Evolutionary conservation across 2,329 filamentous ascomycete species (phyloP), one percentile per base, ranked within the genome.

Genomic region (Fusarium sp.): DNA sequence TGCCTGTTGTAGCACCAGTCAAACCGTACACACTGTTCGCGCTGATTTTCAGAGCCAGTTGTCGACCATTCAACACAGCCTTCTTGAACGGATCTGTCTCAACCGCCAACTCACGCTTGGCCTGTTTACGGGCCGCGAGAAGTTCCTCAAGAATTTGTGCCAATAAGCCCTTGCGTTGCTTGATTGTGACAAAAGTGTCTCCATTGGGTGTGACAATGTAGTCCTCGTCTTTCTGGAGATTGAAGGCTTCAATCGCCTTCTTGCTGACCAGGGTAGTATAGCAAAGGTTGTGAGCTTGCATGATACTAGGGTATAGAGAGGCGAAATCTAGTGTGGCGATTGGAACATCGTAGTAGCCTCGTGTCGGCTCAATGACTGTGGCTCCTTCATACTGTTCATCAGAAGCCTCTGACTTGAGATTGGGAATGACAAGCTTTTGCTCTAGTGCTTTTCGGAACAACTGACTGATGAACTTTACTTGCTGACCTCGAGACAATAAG

Each of bases 311-410:
- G 78, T 99, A 99, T 73, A 99, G 91, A 38, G 96, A 98, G 11
- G 96, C 96, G 77, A 99, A 99, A 94, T 99, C 96, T 48, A 99
- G 91, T 0, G 96, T 99, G 3, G 96, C 96, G 73, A 99, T 93
- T 4, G 96, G 96, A 32, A 97, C 94, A 78, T 96, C 92, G 82
- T 99, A 98, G 83, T 97, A 99, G 38, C 94, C 95, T 83, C 95
- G 91, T 24, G 91, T 93, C 1, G 96, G 96, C 80, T 99, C 96
- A 80, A 99, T 99, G 82, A 99, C 96, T 1, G 96, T 99, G 3
- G 96, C 96, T 81, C 96, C 96, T 87, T 97, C 95, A 79, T 99
- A 99, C 80, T 98, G 95, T 74, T 98, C 96, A 63, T 96, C 94
- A 2, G 88, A 87, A 20, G 86, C 85, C 72, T 95, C 90, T 4